These are phyloP conservation scores for Hypericum androsaemum DNA, from an alignment of 345 rosid species.

Conservation along the genomic window DNA sequence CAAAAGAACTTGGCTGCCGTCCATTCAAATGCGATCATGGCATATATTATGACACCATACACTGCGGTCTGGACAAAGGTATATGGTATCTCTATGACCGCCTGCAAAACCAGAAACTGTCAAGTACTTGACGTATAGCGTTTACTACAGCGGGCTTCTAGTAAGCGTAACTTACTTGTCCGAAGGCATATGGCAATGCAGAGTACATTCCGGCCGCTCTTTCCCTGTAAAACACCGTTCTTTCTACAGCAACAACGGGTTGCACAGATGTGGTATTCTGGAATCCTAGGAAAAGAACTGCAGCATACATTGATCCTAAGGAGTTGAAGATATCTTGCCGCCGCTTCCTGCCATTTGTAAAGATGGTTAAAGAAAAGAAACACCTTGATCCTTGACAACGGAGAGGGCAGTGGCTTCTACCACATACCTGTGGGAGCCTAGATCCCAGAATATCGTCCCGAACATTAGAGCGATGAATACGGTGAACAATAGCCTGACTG, in stretches of 20 bases:
- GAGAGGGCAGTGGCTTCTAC: neutral
- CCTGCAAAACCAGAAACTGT: constrained; percentile 16
- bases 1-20: constrained; percentile 37
- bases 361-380: neutral
- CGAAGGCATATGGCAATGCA: constrained; percentile 63
- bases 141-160: too few relatives aligned
- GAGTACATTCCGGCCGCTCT: constrained; percentile 73
- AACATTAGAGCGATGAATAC: constrained; percentile 47
- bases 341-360: constrained; percentile 21
- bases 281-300: constrained; percentile 51
- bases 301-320: constrained; percentile 58
- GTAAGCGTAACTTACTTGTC: constrained; percentile 29
- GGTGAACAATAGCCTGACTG: constrained; percentile 44
- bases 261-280: constrained; percentile 43
- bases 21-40: constrained; percentile 62
- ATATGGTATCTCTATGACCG: constrained; percentile 48
- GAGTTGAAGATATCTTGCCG: constrained; percentile 49
- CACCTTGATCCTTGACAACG: neutral
- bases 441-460: constrained; percentile 62
- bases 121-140: too few relatives aligned
- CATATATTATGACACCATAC: constrained; percentile 45
- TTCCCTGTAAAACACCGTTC: constrained; percentile 65
- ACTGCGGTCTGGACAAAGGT: constrained; percentile 30
- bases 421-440: constrained; percentile 44
- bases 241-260: constrained; percentile 55